Base-by-base conservation (phyloP, 306 rosid genomes). In the Fagus sylvatica region DNA sequence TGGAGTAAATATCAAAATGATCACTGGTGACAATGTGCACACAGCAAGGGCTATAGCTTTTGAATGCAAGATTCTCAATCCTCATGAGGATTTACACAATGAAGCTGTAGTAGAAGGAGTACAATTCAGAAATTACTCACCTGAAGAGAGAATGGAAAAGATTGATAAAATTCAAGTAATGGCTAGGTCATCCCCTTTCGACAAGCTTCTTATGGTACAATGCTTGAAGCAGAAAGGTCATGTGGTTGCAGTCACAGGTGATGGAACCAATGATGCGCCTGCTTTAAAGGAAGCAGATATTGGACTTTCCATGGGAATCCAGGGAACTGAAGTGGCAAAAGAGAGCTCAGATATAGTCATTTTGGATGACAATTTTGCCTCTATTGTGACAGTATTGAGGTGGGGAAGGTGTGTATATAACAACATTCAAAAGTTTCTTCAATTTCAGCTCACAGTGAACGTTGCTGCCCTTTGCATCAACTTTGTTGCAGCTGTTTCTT, bases 251-350 rank as follows among this genome's bases (percentile, higher is more conserved):
- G 82, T 78, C 56, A 78, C 77, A 19, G 77, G 82, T 13, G 82
- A 78, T 49, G 82, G 77, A 28, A 78, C 82, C 54, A 72, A 79
- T 30, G 82, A 79, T 10, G 82, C 82, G 19, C 82, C 82, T 3
- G 82, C 82, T 64, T 33, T 79, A 39, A 75, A 73, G n/a, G 78
- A 73, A 59, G 82, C 78, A 2, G 78, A 79, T 54, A 79, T 79
- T 64, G 82, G 82, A 30, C 82, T 79, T 79, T 65, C 82, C 0
- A 79, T 79, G 82, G 78, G 82, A 2, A 79, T 73, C n/a, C 82
- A 79, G 11, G 82, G 82, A 62, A 79, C 78, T 7, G 78, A 79
- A 73, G 82, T 73, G 32, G 82, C 82, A 15, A 79, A 79, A 36
- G 82, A 79, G 69, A 79, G 82, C 60, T 79, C 82, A 36, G 82